phyloP scores from a whole-genome alignment of 345 rosid genomes.

The Crucihimalaya himalaica region DNA sequence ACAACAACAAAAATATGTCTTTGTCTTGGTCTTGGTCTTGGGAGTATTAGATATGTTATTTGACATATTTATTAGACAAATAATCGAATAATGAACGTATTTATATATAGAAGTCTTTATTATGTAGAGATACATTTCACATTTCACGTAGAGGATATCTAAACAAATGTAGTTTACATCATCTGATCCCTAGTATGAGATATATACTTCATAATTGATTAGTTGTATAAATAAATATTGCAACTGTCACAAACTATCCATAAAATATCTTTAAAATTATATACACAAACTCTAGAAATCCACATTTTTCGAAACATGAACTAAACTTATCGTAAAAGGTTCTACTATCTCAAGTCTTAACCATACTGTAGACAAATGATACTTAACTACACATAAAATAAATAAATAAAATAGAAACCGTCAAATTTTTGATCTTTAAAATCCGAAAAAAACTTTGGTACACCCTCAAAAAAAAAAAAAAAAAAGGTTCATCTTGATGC shows the following conservation, averaged over 20 bases:
- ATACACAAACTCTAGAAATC: not conserved
- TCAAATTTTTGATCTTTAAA: not conserved
- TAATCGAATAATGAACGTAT: not conserved
- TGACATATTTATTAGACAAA: not conserved
- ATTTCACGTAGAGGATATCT: not conserved
- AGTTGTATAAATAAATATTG: not conserved
- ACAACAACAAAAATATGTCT: constrained; percentile 12
- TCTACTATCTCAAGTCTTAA: not conserved
- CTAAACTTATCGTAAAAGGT: not conserved
- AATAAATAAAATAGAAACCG: too few relatives aligned
- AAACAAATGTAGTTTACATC: not conserved
- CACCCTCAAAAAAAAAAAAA: too few relatives aligned
- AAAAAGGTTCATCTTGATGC: not conserved
- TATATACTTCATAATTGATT: not conserved
- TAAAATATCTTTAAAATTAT: not conserved
- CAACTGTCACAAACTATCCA: not conserved
- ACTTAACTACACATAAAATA: not conserved
- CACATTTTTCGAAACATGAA: not conserved
- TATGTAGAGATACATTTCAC: not conserved
- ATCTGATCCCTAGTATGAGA: not conserved
- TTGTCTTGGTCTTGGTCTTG: constrained; percentile 22
- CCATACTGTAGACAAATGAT: not conserved
- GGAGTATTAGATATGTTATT: not conserved
- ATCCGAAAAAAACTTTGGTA: not conserved
- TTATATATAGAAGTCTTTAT: too few relatives aligned